Conservation (phyloP, 192 early-diverging fungal species). For the Rhizoclosmatium globosum region DNA sequence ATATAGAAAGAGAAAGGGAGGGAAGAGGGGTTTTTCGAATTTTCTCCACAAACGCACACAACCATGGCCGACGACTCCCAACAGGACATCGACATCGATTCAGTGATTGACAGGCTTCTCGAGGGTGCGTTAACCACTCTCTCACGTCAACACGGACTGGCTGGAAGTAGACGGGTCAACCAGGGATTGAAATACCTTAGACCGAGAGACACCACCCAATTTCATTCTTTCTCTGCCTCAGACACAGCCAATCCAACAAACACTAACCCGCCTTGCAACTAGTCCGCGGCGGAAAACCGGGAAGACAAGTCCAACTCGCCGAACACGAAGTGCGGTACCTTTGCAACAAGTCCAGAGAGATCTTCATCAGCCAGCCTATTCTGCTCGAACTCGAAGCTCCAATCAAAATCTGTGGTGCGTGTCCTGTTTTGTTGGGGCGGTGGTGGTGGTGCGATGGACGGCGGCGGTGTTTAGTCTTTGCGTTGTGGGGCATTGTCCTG, state of each 20-base stretch:
- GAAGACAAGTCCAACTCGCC: constrained; percentile 94
- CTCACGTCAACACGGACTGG: not conserved
- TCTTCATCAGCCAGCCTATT: constrained; percentile 94
- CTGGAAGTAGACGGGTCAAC: not conserved
- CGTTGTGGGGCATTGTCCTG: not conserved
- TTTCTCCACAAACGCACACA: not conserved
- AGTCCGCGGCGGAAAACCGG: constrained; percentile 95
- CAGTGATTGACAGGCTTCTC: constrained; percentile 87
- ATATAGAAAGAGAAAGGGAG: no score
- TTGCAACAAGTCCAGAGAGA: constrained; percentile 92
- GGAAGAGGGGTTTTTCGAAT: not conserved
- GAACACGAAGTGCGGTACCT: constrained; percentile 96
- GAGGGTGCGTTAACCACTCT: constrained; percentile 74
- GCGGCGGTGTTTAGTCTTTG: not conserved
- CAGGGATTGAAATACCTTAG: not conserved
- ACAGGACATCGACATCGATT: constrained; percentile 82
- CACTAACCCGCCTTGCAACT: constrained; percentile 10
- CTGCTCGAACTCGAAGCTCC: constrained; percentile 93
- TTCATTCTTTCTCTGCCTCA: not conserved
- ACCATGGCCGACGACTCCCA: constrained; percentile 40
- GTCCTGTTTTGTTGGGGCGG: not conserved
- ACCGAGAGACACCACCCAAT: not conserved
- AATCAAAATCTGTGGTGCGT: constrained; percentile 93
- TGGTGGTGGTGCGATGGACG: not conserved
- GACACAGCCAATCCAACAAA: constrained; percentile 14